Evolutionary conservation across 1,284 basidiomycete species (phyloP).

Genomic region (Agaricales sp.): DNA sequence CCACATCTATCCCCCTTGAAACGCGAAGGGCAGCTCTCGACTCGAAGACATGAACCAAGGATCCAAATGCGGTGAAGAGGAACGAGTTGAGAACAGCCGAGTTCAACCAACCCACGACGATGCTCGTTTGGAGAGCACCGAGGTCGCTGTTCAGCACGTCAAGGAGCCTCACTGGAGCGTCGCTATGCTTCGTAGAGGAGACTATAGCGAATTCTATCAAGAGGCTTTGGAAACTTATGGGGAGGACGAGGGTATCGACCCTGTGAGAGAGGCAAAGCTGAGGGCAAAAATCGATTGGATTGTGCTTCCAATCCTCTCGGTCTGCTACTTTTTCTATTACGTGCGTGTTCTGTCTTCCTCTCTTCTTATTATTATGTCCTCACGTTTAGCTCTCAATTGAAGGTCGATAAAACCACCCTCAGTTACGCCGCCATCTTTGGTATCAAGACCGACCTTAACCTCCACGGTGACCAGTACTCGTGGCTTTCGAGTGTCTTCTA

Average conservation of each 20-base stretch:
- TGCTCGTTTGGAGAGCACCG: neutral
- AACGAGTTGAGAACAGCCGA: neutral
- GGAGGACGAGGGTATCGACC: slow-evolving; percentile 10
- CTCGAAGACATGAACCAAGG: neutral
- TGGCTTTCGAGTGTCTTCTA: slow-evolving; percentile 28
- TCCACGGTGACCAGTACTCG: slow-evolving; percentile 13
- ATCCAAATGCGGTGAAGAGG: neutral
- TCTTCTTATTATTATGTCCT: neutral
- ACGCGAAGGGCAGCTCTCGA: neutral
- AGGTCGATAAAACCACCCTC: slow-evolving; percentile 20
- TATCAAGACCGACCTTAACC: slow-evolving; percentile 12
- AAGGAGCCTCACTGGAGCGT: neutral
- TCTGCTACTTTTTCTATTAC: slow-evolving; percentile 12
- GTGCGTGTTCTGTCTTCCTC: neutral
- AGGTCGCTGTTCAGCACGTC: neutral
- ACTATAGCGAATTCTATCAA: slow-evolving; percentile 10
- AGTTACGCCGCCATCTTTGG: slow-evolving; percentile 16
- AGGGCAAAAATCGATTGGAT: slow-evolving; percentile 12
- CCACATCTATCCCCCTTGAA: neutral
- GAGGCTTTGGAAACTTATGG: slow-evolving; percentile 14
- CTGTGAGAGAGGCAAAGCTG: slow-evolving; percentile 10
- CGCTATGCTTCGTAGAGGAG: neutral
- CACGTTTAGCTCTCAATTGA: slow-evolving; percentile 2
- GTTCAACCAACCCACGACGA: neutral
- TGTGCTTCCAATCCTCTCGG: slow-evolving; percentile 11